A percentile compares a stretch with the other conserved stretches of the same genome.
Evolutionary conservation across 345 rosid genomes (phyloP).

Genomic region (Dipteronia sinensis): DNA sequence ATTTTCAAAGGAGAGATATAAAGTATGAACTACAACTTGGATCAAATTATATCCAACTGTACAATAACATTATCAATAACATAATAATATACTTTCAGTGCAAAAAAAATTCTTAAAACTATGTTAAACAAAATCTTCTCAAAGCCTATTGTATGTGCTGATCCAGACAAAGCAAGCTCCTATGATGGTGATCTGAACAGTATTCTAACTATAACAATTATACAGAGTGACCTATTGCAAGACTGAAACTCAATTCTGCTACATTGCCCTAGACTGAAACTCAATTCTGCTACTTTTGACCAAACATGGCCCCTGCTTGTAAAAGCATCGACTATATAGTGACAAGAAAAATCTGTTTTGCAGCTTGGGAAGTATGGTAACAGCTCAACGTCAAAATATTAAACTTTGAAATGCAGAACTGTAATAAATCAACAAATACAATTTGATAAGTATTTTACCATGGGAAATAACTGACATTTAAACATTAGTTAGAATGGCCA

Average conservation of each 20-base stretch:
- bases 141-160: background rate
- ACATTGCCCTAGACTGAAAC: background rate
- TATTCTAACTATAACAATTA: too few relatives aligned
- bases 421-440: background rate
- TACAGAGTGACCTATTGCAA: too few relatives aligned
- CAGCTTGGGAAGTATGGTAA: too few relatives aligned
- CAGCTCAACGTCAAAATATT: too few relatives aligned
- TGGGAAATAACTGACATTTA: background rate
- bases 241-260: too few relatives aligned
- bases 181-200: too few relatives aligned
- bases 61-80: background rate
- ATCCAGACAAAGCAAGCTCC: background rate
- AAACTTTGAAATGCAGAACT: background rate
- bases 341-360: too few relatives aligned
- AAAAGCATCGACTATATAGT: background rate
- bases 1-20: background rate
- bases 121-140: background rate
- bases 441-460: background rate
- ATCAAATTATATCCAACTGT: background rate
- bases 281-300: too few relatives aligned
- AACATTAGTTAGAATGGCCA: background rate
- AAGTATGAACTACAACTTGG: background rate
- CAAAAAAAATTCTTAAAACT: background rate
- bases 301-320: background rate
- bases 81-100: background rate